A percentile compares a stretch with the other conserved stretches of the same genome.
Conservation (phyloP, 2,329 filamentous ascomycete genomes). For the Pseudocercospora vitis region DNA sequence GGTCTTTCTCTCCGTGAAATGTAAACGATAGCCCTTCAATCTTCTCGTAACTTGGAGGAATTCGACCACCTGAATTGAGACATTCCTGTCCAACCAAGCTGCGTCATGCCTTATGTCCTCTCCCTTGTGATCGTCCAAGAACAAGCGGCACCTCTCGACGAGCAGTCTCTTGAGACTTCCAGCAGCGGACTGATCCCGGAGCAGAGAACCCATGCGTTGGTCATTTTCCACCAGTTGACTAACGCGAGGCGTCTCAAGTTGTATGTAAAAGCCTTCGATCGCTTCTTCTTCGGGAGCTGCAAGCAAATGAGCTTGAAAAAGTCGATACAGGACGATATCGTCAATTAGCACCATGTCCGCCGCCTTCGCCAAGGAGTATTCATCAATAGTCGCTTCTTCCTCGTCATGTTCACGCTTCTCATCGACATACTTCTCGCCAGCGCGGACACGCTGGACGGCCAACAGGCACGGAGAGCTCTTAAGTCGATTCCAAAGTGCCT, state of each 20-base stretch:
- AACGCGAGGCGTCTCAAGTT: constrained; percentile 74
- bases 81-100: constrained; percentile 85
- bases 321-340: constrained; percentile 82
- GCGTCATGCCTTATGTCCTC: constrained; percentile 83
- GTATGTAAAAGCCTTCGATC: constrained; percentile 80
- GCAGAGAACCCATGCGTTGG: constrained; percentile 66
- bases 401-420: constrained; percentile 44
- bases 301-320: constrained; percentile 82
- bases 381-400: constrained; percentile 59
- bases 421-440: constrained; percentile 54
- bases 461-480: constrained; percentile 74
- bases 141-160: constrained; percentile 83
- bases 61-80: constrained; percentile 74
- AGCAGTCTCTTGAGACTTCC: constrained; percentile 74
- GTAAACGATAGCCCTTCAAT: constrained; percentile 66
- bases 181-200: constrained; percentile 67
- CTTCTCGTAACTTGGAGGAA: constrained; percentile 75
- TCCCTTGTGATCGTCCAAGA: constrained; percentile 77
- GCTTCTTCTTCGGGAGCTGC: constrained; percentile 87
- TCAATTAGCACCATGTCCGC: constrained; percentile 75
- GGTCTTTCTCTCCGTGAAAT: constrained; percentile 71
- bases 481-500: constrained; percentile 73
- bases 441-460: constrained; percentile 72
- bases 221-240: constrained; percentile 78
- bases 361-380: constrained; percentile 75